Conservation (phyloP, 2,329 filamentous ascomycete genomes). For the Diaporthe capsici region DNA sequence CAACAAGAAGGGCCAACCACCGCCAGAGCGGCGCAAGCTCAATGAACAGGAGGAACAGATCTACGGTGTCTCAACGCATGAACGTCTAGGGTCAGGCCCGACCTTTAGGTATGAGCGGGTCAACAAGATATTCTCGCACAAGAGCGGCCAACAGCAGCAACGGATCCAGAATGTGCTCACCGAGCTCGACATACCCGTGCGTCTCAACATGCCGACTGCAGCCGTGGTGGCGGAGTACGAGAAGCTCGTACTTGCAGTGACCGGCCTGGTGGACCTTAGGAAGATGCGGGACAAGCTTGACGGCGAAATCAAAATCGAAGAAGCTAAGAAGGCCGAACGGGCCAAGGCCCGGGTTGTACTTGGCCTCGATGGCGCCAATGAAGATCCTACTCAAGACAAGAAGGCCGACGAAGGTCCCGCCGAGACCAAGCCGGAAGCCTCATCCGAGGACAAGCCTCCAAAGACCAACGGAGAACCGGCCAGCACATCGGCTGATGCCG, state of each 20-base stretch:
- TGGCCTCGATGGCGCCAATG: constrained; percentile 42
- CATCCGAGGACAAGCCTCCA: constrained; percentile 31
- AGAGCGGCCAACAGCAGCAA: constrained; percentile 80
- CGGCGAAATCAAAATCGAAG: constrained; percentile 75
- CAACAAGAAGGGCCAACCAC: constrained; percentile 66
- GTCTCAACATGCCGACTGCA: constrained; percentile 82
- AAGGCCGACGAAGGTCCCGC: constrained; percentile 39
- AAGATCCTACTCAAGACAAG: constrained; percentile 39
- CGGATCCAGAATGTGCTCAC: constrained; percentile 81
- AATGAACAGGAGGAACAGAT: constrained; percentile 80
- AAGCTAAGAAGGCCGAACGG: constrained; percentile 68
- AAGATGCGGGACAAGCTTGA: constrained; percentile 84
- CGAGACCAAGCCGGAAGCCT: constrained; percentile 25
- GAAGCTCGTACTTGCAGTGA: constrained; percentile 76
- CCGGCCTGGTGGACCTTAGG: constrained; percentile 77
- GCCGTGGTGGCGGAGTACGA: constrained; percentile 81
- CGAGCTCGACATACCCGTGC: constrained; percentile 78
- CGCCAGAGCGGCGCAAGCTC: constrained; percentile 77
- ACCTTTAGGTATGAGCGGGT: constrained; percentile 90
- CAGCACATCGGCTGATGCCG: constrained; percentile 41
- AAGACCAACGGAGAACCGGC: constrained; percentile 33
- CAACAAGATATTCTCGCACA: constrained; percentile 82
- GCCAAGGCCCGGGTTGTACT: constrained; percentile 54
- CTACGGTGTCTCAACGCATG: constrained; percentile 89
- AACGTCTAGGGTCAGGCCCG: constrained; percentile 87